Percentiles rank a stretch among this genome's conserved stretches.
These are phyloP conservation scores for Elongisporangium senticosum DNA, from an alignment of 352 stramenopile species.

Conservation along the genomic window DNA sequence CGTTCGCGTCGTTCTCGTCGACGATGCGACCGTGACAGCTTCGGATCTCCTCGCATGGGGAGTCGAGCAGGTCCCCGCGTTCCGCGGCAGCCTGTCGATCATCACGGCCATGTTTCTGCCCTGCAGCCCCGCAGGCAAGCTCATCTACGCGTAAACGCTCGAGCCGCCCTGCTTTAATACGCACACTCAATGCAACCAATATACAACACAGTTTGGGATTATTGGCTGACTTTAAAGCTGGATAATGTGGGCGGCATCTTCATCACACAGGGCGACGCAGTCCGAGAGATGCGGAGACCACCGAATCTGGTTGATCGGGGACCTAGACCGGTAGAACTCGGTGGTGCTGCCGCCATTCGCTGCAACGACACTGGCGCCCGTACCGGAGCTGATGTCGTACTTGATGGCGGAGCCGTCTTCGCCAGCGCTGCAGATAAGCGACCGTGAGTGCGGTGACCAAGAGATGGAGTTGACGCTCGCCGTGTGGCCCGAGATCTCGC, in stretches of 20 bases:
- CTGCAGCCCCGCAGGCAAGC: constrained; percentile 80
- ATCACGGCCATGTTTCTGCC: constrained; percentile 58
- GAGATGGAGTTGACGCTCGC: constrained; percentile 94
- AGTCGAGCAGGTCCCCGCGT: constrained; percentile 20
- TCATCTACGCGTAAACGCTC: constrained; percentile 61
- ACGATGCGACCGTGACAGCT: constrained; percentile 12
- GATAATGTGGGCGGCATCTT: constrained; percentile 95
- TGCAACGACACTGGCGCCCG: constrained; percentile 14
- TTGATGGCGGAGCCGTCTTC: constrained; percentile 96
- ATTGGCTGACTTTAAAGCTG: constrained; percentile 32
- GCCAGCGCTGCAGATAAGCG: constrained; percentile 93
- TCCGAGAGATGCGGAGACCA: constrained; percentile 93
- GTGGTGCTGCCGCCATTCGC: constrained; percentile 33
- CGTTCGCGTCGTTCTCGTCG: constrained; percentile 28
- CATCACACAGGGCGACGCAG: constrained; percentile 94
- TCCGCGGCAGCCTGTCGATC: constrained; percentile 34
- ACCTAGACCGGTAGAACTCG: constrained; percentile 56
- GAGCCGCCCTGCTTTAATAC: background rate
- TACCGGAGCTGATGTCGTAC: constrained; percentile 86
- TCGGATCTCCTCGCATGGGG: constrained; percentile 36
- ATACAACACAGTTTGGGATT: background rate
- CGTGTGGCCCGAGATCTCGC: constrained; percentile 90
- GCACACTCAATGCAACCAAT: background rate
- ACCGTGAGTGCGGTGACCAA: constrained; percentile 91
- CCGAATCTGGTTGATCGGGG: constrained; percentile 74